Evolutionary conservation across 1,139 yeast species (phyloP).

Genomic region (Candida labiduridarum): DNA sequence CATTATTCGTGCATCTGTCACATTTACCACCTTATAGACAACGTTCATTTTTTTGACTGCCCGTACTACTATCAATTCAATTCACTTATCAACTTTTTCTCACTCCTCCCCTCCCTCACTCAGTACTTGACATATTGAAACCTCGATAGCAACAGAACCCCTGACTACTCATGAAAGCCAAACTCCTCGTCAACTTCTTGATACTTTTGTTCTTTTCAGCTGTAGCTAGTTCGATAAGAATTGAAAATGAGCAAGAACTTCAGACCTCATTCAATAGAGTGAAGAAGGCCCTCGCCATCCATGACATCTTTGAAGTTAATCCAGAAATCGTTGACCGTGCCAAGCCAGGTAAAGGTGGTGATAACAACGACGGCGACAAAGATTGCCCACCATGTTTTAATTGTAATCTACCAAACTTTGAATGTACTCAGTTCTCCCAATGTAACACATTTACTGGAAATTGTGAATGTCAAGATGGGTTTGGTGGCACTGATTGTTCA

Average conservation of each 20-base stretch:
- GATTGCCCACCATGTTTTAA: constrained; percentile 90
- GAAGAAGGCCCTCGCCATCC: constrained; percentile 25
- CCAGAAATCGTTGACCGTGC: constrained; percentile 9
- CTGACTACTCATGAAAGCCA: constrained; percentile 1
- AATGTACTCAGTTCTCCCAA: constrained; percentile 83
- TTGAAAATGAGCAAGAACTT: constrained; percentile 18
- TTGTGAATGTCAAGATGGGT: constrained; percentile 91
- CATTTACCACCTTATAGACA: background rate
- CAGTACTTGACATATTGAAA: background rate
- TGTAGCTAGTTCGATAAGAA: constrained; percentile 9
- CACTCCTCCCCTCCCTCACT: background rate
- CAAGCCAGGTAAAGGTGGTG: constrained; percentile 8
- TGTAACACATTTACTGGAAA: constrained; percentile 88
- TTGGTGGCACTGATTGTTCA: constrained; percentile 91
- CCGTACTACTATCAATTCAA: background rate
- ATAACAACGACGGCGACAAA: constrained; percentile 20
- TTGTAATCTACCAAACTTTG: constrained; percentile 88
- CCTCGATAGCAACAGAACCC: background rate
- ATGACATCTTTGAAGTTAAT: constrained; percentile 29
- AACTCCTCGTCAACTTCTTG: constrained; percentile 2
- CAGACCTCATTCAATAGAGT: constrained; percentile 27
- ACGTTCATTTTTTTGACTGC: background rate
- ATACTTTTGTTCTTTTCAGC: constrained; percentile 4
- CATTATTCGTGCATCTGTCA: background rate
- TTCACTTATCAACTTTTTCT: background rate